Evolutionary conservation across 768 basidiomycete genomes (phyloP).

Genomic region (Gymnopilus dilepis): DNA sequence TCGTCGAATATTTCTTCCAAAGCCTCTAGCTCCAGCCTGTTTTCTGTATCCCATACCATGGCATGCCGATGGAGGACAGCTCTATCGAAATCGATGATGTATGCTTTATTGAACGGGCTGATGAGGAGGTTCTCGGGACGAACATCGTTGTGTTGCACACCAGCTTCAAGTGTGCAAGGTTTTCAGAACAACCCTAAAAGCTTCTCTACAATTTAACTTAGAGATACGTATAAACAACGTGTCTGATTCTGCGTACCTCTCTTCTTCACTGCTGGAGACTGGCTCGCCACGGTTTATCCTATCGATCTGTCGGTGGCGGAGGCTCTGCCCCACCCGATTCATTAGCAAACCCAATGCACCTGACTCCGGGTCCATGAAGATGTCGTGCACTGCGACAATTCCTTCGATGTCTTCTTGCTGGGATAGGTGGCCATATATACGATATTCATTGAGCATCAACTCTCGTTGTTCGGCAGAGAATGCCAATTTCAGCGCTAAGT

Average conservation of each 20-base stretch:
- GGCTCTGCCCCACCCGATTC: background rate
- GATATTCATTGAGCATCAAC: constrained; percentile 23
- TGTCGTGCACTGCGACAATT: constrained; percentile 18
- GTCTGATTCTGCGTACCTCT: too few relatives aligned
- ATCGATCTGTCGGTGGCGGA: background rate
- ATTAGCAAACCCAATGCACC: background rate
- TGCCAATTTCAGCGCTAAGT: constrained; percentile 21
- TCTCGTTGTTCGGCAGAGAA: constrained; percentile 11
- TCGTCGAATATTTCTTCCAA: too few relatives aligned
- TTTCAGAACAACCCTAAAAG: too few relatives aligned
- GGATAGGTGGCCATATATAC: constrained; percentile 22
- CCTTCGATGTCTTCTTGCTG: constrained; percentile 9
- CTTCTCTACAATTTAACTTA: too few relatives aligned
- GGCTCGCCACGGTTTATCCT: background rate
- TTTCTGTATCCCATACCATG: background rate
- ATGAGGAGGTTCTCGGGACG: background rate
- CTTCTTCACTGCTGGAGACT: background rate
- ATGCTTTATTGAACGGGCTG: background rate
- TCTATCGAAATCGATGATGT: background rate
- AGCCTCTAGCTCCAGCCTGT: too few relatives aligned
- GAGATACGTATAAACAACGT: too few relatives aligned
- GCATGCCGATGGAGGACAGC: background rate
- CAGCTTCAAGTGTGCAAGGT: too few relatives aligned
- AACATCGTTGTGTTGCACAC: background rate
- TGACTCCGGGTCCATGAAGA: constrained; percentile 6